Percentiles rank a stretch among this genome's conserved stretches.
These are phyloP conservation scores for Luffa aegyptiaca DNA, from an alignment of 306 rosid species.

Conservation along the genomic window DNA sequence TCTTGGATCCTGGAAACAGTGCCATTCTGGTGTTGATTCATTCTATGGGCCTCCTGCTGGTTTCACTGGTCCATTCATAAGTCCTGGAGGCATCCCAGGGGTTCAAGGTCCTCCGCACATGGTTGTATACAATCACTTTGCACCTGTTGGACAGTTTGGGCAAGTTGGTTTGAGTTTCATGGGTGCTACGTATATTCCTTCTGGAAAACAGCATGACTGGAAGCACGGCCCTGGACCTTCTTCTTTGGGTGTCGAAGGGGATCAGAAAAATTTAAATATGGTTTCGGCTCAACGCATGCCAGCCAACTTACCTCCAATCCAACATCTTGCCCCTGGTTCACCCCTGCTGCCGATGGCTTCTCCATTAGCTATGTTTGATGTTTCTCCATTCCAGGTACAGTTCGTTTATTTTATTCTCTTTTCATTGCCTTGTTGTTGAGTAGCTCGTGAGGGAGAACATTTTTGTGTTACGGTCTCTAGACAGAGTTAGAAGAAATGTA, in stretches of 20 bases:
- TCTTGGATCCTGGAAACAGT: constrained; percentile 77
- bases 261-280: constrained; percentile 59
- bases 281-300: constrained; percentile 58
- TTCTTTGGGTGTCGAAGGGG: constrained; percentile 54
- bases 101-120: constrained; percentile 96
- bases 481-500: not conserved
- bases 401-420: constrained; percentile 1
- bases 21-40: constrained; percentile 89
- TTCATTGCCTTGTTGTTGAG: not conserved
- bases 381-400: constrained; percentile 89
- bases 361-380: constrained; percentile 86
- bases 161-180: constrained; percentile 98
- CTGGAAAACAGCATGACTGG: constrained; percentile 98
- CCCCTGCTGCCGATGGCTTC: constrained; percentile 86
- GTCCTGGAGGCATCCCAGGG: constrained; percentile 87
- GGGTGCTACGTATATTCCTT: constrained; percentile 90
- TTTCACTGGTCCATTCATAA: constrained; percentile 75
- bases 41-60: constrained; percentile 93
- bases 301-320: constrained; percentile 54
- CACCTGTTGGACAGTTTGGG: constrained; percentile 95
- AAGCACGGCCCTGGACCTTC: constrained; percentile 73
- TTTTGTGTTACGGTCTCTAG: not conserved
- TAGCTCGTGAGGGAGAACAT: not conserved
- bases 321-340: constrained; percentile 97
- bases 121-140: constrained; percentile 96